Base-by-base conservation (phyloP, 2,329 filamentous ascomycete species). In the Coniochaeta pulveracea region DNA sequence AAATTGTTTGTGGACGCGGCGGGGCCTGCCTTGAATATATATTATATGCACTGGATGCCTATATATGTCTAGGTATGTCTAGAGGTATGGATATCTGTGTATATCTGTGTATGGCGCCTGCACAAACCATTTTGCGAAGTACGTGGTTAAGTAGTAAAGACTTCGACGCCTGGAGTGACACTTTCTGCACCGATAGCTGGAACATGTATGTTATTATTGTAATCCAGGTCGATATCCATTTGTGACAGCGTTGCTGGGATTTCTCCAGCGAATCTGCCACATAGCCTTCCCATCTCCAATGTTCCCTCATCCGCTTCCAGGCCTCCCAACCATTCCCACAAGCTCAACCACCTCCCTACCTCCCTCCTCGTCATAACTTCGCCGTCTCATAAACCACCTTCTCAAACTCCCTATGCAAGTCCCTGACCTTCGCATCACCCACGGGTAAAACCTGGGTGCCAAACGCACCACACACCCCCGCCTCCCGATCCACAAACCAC, bases 401-500 rank as follows among this genome's bases (percentile, higher is more conserved):
- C 37, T 46, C 44, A 25, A 45, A 45, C 17, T 36, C 39, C 39
- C 39, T 37, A n/a, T 40, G 37, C 34, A 35, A 17, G 11, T 29
- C 19, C 10, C 37, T 36, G 7, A 38, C 36, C 11, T 32, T 9
- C 6, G 38, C 38, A 33, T 39, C 34, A 15, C 33, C 35, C 9
- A 37, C 40, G 17, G 31, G 29, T 26, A 37, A 3, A 10, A 46
- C 21, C 39, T 49, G 46, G 10, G 47, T 44, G 6, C 40, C 46
- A 35, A 49, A 49, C n/a, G 44, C 26, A 18, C 42, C 46, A 25
- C 45, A 47, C 10, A 48, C 41, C 2, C 48, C 47, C 1, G 43
- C 38, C 19, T 38, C 36, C 14, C 47, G 37, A 30, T 50, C 48
- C 23, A 49, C 42, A 29, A 47, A 47, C 45, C 47, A 50, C 16